phyloP scores from a whole-genome alignment of 1,139 yeast genomes.

The Pneumocystis oryctolagi region DNA sequence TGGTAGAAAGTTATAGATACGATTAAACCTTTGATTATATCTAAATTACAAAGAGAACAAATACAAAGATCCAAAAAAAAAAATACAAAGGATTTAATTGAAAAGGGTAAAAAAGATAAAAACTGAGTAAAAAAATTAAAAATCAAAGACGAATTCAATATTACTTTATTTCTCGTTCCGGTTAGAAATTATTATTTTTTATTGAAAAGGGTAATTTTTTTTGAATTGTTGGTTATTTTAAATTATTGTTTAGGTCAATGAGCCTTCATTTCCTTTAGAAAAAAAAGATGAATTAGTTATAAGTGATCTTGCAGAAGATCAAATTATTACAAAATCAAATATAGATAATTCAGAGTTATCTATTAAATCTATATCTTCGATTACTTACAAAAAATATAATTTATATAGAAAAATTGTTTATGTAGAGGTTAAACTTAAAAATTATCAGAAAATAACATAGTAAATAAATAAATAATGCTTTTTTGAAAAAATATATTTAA shows the following conservation, averaged over 20 bases:
- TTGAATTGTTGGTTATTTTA: neutral
- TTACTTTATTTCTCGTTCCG: conserved; percentile 4
- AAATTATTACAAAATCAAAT: neutral
- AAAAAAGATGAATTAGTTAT: neutral
- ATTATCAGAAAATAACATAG: neutral
- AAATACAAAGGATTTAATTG: conserved; percentile 5
- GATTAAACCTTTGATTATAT: conserved; percentile 5
- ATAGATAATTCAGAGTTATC: neutral
- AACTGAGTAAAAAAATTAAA: neutral
- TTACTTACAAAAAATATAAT: neutral
- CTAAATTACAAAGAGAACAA: conserved; percentile 8
- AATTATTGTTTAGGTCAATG: neutral
- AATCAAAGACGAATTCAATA: conserved; percentile 2
- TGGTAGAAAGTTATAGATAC: neutral
- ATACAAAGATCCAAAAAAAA: neutral
- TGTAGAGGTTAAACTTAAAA: neutral
- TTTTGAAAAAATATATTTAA: neutral
- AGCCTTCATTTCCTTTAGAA: neutral
- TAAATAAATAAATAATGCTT: neutral
- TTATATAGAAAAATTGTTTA: neutral
- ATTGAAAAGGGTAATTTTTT: neutral
- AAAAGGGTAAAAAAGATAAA: conserved; percentile 1
- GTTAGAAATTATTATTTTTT: neutral
- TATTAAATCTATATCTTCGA: neutral
- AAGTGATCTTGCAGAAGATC: neutral